These are phyloP conservation scores for Helicocarpus griseus DNA, from an alignment of 2,329 filamentous ascomycete species.

Conservation along the genomic window DNA sequence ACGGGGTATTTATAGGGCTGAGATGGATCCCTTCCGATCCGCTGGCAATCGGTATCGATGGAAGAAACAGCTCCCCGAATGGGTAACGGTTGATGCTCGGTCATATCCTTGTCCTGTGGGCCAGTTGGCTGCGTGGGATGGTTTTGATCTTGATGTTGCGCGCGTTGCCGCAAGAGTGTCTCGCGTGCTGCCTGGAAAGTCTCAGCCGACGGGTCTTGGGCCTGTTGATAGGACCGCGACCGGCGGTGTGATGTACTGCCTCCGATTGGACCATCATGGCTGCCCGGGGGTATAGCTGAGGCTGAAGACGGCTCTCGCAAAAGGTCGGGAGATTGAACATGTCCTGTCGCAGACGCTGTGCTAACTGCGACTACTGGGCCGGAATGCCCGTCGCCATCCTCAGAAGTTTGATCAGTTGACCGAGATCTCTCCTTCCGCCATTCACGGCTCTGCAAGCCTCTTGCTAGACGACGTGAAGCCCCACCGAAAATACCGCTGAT, in stretches of 20 bases:
- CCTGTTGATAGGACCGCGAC: constrained; percentile 28
- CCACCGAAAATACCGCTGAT: constrained; percentile 32
- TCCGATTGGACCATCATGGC: constrained; percentile 8
- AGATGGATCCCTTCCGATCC: not conserved
- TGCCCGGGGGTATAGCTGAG: constrained; percentile 1
- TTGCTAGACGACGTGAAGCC: constrained; percentile 27
- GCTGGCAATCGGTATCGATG: constrained; percentile 10
- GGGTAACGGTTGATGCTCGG: constrained; percentile 5
- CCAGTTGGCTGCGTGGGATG: not conserved
- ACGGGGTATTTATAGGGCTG: constrained; percentile 14
- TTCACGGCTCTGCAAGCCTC: constrained; percentile 28
- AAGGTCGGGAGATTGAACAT: constrained; percentile 31
- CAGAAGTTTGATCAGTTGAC: constrained; percentile 25
- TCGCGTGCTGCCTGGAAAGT: constrained; percentile 28
- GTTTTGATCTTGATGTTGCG: constrained; percentile 17
- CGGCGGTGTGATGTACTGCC: constrained; percentile 22
- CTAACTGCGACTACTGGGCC: constrained; percentile 37
- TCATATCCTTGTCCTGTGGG: constrained; percentile 1
- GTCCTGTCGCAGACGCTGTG: constrained; percentile 34
- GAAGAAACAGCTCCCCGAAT: constrained; percentile 10
- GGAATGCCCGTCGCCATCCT: constrained; percentile 28
- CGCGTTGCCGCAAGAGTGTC: constrained; percentile 23
- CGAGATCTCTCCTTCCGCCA: constrained; percentile 25
- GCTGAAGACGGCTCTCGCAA: constrained; percentile 19
- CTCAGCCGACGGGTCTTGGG: constrained; percentile 22